Evolutionary conservation across 2,329 filamentous ascomycete genomes (phyloP).

Genomic region (Pseudonectria foliicola): DNA sequence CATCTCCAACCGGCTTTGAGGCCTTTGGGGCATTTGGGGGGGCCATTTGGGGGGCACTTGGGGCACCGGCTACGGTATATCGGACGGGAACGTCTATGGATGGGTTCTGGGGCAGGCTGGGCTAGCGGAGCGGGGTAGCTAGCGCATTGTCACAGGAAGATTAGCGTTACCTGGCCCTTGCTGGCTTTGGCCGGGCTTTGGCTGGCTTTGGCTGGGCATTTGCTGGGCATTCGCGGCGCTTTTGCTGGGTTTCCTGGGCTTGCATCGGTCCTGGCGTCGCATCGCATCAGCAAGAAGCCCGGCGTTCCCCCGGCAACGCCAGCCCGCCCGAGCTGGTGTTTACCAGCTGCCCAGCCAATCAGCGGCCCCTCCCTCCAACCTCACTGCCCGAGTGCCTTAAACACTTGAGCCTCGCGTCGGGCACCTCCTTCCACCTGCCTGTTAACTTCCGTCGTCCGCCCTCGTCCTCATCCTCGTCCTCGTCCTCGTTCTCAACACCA

Average conservation of each 20-base stretch:
- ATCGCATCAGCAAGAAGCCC: no score
- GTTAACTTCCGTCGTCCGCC: constrained; percentile 16
- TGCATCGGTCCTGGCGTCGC: neutral
- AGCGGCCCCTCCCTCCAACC: constrained; percentile 8
- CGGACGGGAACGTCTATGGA: no score
- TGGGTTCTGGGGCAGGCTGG: constrained; percentile 9
- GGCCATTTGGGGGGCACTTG: no score
- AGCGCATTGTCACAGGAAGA: constrained; percentile 22
- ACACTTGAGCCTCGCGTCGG: constrained; percentile 23
- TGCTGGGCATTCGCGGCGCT: no score
- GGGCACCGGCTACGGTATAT: no score
- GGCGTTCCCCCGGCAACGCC: constrained; percentile 23
- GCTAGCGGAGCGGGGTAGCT: constrained; percentile 20
- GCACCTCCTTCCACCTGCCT: constrained; percentile 13
- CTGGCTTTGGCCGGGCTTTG: no score
- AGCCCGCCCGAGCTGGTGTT: constrained; percentile 16
- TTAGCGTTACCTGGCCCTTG: no score
- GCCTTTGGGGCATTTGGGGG: no score
- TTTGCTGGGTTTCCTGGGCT: no score
- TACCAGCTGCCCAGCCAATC: constrained; percentile 28
- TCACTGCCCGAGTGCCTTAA: constrained; percentile 23
- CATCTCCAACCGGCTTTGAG: no score
- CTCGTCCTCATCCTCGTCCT: constrained; percentile 12
- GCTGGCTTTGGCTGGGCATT: constrained; percentile 10
- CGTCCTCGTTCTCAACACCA: constrained; percentile 16